Conservation (phyloP, 495 filamentous ascomycete species). For the Podospora comata region DNA sequence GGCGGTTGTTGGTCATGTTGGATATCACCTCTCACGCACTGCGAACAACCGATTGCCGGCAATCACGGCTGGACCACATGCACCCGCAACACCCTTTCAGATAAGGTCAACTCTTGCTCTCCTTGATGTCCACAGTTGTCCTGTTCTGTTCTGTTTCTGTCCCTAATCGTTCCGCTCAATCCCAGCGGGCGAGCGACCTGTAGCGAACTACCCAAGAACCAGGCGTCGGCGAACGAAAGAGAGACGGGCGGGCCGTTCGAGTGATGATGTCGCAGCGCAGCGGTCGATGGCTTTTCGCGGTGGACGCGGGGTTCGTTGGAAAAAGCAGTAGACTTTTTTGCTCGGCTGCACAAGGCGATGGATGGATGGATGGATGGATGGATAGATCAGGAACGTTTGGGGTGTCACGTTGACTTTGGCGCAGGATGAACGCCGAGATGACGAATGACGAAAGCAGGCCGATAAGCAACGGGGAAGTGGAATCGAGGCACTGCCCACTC, state of each 20-base stretch:
- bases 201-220: neutral
- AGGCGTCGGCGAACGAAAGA: neutral
- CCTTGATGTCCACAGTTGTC: neutral
- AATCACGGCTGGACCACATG: conserved; percentile 19
- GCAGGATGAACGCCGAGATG: conserved; percentile 12
- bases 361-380: too few relatives aligned
- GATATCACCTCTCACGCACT: neutral
- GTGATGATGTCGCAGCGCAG: neutral
- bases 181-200: neutral
- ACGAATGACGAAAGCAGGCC: conserved; percentile 6
- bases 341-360: neutral
- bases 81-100: conserved; percentile 20
- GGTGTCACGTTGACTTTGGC: conserved; percentile 8
- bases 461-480: conserved; percentile 1
- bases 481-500: conserved; percentile 15
- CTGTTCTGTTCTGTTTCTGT: neutral
- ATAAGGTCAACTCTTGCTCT: neutral
- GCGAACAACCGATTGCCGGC: conserved; percentile 17
- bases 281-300: neutral
- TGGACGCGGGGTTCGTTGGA: neutral
- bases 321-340: neutral
- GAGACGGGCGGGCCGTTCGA: neutral
- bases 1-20: conserved; percentile 5
- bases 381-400: neutral
- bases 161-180: neutral